Percentiles rank a stretch among this genome's conserved stretches.
Evolutionary conservation across 2,329 filamentous ascomycete genomes (phyloP).

Genomic region (Fusarium proliferatum): DNA sequence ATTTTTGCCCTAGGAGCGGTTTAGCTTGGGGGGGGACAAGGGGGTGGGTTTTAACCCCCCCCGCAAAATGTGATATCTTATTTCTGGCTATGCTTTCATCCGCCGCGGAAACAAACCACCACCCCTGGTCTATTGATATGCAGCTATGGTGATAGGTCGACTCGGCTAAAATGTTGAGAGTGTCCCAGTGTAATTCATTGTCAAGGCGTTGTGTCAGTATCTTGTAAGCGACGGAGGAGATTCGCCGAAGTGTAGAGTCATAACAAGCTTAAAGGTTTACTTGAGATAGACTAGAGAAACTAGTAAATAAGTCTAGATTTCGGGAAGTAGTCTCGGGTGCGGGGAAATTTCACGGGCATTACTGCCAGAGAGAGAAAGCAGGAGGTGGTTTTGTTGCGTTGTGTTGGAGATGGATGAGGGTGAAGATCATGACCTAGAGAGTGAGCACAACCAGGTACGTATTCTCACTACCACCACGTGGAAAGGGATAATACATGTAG

Average conservation of each 20-base stretch:
- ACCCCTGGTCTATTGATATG: slow-evolving; percentile 16
- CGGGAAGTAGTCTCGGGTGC: slow-evolving; percentile 12
- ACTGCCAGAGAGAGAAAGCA: background rate
- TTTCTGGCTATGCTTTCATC: slow-evolving; percentile 12
- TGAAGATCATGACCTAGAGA: slow-evolving; percentile 15
- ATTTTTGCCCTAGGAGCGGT: slow-evolving; percentile 19
- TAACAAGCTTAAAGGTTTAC: background rate
- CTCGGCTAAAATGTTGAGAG: slow-evolving; percentile 10
- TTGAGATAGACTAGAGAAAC: background rate
- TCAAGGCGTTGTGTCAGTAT: background rate
- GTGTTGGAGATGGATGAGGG: slow-evolving; percentile 27
- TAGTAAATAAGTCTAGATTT: background rate
- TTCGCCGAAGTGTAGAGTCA: background rate
- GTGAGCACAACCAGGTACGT: background rate
- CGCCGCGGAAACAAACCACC: background rate
- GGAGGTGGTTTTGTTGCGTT: background rate
- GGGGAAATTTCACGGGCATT: slow-evolving; percentile 12
- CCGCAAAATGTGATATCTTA: slow-evolving; percentile 31
- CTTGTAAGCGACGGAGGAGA: background rate
- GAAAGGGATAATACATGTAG: background rate
- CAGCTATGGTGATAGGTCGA: slow-evolving; percentile 6
- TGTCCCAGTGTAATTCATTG: background rate
- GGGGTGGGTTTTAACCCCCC: slow-evolving; percentile 1
- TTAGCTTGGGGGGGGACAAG: background rate
- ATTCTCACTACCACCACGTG: slow-evolving; percentile 12